Evolutionary conservation across 1,284 basidiomycete species (phyloP).

Genomic region (Agaricales sp.): DNA sequence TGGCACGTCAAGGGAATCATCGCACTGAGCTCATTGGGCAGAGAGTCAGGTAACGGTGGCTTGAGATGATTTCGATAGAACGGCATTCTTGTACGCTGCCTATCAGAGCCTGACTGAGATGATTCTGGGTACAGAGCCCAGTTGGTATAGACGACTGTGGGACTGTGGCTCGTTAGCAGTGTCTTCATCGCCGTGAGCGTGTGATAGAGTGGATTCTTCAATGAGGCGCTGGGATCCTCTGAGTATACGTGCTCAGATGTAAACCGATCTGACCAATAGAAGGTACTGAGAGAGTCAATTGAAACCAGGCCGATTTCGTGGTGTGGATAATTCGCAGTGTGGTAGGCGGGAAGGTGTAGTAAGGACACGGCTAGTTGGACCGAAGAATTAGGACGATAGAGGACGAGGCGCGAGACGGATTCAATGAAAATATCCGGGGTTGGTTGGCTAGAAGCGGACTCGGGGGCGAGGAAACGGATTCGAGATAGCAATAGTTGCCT

Average conservation of each 20-base stretch:
- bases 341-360: constrained; percentile 45
- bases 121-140: constrained; percentile 42
- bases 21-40: not conserved
- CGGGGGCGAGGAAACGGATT: constrained; percentile 15
- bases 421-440: constrained; percentile 14
- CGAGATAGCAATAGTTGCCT: constrained; percentile 35
- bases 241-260: constrained; percentile 43
- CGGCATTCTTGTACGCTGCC: not conserved
- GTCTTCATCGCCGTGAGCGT: constrained; percentile 38
- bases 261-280: constrained; percentile 70
- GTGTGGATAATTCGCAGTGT: constrained; percentile 33
- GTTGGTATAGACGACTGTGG: constrained; percentile 50
- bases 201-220: constrained; percentile 28
- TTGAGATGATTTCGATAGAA: not conserved
- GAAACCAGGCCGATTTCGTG: constrained; percentile 51
- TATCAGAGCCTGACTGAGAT: constrained; percentile 11
- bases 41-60: not conserved
- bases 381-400: constrained; percentile 60
- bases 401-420: constrained; percentile 30
- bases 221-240: constrained; percentile 11
- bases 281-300: constrained; percentile 67
- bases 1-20: not conserved
- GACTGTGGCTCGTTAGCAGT: constrained; percentile 39
- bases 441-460: constrained; percentile 6
- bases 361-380: constrained; percentile 59